Evolutionary conservation across 306 rosid genomes (phyloP).

Genomic region (barrel medic (Medicago truncatula)): DNA sequence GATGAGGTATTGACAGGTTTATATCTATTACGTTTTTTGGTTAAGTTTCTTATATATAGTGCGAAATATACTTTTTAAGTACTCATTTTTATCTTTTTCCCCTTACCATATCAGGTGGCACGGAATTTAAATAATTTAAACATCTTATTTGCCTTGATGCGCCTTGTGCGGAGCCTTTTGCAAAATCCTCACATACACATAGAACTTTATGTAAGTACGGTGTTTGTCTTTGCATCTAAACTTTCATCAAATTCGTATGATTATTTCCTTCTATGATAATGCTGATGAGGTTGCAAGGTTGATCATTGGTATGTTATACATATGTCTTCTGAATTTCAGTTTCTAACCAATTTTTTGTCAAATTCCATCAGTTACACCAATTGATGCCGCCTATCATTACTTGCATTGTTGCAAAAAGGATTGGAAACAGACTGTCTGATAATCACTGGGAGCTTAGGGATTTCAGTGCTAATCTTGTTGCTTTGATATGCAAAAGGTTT

Average conservation of each 20-base stretch:
- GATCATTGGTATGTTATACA: constrained; percentile 31
- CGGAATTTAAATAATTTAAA: constrained; percentile 58
- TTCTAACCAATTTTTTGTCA: constrained; percentile 39
- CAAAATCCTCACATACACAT: constrained; percentile 82
- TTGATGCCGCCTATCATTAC: constrained; percentile 91
- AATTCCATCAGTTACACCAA: constrained; percentile 79
- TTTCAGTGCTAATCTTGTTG: constrained; percentile 76
- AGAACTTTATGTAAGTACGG: constrained; percentile 84
- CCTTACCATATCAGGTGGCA: constrained; percentile 64
- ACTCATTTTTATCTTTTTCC: constrained; percentile 33
- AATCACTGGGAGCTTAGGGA: constrained; percentile 95
- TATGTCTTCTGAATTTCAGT: constrained; percentile 31
- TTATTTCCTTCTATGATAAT: constrained; percentile 27
- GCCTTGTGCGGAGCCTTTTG: constrained; percentile 74
- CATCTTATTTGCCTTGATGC: constrained; percentile 77
- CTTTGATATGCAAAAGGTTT: constrained; percentile 89
- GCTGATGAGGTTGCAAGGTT: constrained; percentile 28
- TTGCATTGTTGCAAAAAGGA: constrained; percentile 81
- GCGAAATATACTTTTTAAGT: constrained; percentile 27
- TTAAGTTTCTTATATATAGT: constrained; percentile 18
- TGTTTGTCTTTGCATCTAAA: constrained; percentile 30
- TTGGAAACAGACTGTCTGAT: constrained; percentile 79
- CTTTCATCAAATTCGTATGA: constrained; percentile 8
- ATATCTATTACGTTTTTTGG: constrained; percentile 19
- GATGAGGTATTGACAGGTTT: constrained; percentile 69